Evolutionary conservation across 805 yeast species (phyloP).

Genomic region (Torulaspora gathmanii): DNA sequence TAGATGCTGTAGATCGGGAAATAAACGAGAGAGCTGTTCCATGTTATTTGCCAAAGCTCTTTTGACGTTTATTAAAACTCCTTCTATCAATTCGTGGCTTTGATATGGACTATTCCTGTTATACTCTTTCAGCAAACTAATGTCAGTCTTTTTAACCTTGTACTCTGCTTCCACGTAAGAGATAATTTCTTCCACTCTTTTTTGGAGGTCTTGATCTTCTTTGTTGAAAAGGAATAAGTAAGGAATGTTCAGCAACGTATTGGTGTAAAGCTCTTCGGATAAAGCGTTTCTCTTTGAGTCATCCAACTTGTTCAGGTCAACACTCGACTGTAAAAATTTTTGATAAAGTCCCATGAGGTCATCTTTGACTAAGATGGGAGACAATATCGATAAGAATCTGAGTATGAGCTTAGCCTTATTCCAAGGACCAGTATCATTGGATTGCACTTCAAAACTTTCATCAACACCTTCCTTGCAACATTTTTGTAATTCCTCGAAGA

Average conservation of each 20-base stretch:
- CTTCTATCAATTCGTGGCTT: conserved; percentile 44
- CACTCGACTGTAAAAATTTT: conserved; percentile 51
- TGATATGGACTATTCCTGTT: conserved; percentile 43
- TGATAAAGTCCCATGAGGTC: conserved; percentile 46
- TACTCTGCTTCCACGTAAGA: conserved; percentile 40
- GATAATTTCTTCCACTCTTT: conserved; percentile 43
- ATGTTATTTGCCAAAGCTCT: conserved; percentile 40
- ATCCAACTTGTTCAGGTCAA: conserved; percentile 46
- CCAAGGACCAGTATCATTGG: conserved; percentile 54
- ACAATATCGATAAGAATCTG: conserved; percentile 63
- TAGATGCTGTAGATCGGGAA: conserved; percentile 40
- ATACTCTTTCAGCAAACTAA: conserved; percentile 28
- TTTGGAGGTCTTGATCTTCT: conserved; percentile 28
- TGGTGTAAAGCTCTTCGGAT: conserved; percentile 65
- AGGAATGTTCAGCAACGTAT: conserved; percentile 60
- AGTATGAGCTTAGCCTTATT: conserved; percentile 64
- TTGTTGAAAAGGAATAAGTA: conserved; percentile 48
- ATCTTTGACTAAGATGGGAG: conserved; percentile 55
- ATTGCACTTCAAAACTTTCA: conserved; percentile 25
- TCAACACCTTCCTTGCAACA: conserved; percentile 41
- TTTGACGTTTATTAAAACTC: conserved; percentile 50
- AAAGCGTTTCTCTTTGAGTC: conserved; percentile 46
- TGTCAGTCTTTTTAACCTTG: conserved; percentile 18
- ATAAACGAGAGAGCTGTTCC: conserved; percentile 37
- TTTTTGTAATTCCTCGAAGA: conserved; percentile 59